Evolutionary conservation across 768 basidiomycete species (phyloP), one percentile per base, ranked within the genome.

Genomic region (Termitomyces heimii): DNA sequence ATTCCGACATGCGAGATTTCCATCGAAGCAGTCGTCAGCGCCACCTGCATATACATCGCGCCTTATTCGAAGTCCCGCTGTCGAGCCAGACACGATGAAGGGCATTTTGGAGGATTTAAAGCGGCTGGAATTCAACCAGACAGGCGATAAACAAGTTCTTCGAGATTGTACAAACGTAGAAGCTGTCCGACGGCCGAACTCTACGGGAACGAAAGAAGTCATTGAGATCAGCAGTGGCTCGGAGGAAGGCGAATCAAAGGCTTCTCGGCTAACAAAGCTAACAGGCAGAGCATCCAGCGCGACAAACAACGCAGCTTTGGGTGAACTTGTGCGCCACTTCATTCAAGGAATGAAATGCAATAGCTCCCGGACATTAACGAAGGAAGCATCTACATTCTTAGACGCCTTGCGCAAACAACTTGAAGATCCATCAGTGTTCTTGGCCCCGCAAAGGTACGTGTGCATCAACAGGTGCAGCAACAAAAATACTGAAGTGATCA

Each of bases 391-490:
- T 63, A 69, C 74, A 24, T 87, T 92, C 69, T 70, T 92, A 54
- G 88, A 89, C 61, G 77, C 81, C 29, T 66, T 92, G 60, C 77
- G 81, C 69, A 87, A 86, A 67, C 88, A 87, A 64, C 77, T 92
- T 44, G 81, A 79, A 37, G 84, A 88, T 67, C 85, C 88, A 34
- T 82, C 83, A 20, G 80, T 82, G 39, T 82, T 80, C 62, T 67
- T 80, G 52, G 70, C 76, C 42, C 86, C 86, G 5, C 64, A 83
- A 65, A 77, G 85, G 74, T 78, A 69, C 68, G 65, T 76, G 68
- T 20, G 26, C 14, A 14, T 52, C 31, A 22, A 44, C 24, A 18
- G n/a, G 43, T 52, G 32, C 26, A 51, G 26, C 35, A 35, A 52
- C 31, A 39, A 48, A 40, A 56, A 44, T 31, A 56, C 51, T 52